Base-by-base conservation (phyloP, 2,329 filamentous ascomycete species). In the Hypoxylon sp. region DNA sequence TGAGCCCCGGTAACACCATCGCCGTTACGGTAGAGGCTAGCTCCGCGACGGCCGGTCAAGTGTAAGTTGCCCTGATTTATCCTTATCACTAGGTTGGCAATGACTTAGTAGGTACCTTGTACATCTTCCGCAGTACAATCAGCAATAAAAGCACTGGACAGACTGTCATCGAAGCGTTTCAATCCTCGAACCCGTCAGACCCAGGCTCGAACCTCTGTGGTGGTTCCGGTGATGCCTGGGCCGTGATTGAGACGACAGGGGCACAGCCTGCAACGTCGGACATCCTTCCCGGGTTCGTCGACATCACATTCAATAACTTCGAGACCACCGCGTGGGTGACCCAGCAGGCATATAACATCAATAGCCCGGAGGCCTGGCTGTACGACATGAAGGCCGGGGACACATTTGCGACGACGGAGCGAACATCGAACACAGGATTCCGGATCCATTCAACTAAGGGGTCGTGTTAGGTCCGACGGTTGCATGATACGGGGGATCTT, bases 391-490 rank as follows among this genome's bases (percentile, higher is more conserved):
- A 52, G 10, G 17, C 30, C 3, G 49, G 49, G 10, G 30, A 23
- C 28, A 34, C 17, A 13, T 52, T 52, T 30, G 49, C 49, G 2
- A 34, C 49, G 7, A 34, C 28, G 7, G 49, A 52, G 30, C 28
- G 30, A 19, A 34, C 28, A 19, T 36, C 49, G n/a, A n/a, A 52
- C 17, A 52, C 49, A 9, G 49, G 49, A 19, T 52, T 52, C 6
- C 30, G 49, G 14, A 52, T 36, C 9, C 49, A 52, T 36, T 52
- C 49, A 7, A 52, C 49, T 4, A 52, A 52, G 30, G 30, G 49
- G 6, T 36, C 49, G 17, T 36, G 49, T 14, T 36, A 52, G 64
- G 28, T 3, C 69, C 65, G 48, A 25, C 17, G 17, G 17, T 9
- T 9, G 6, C 5, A 43, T 19, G n/a, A 19, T 43, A 43, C n/a